These are phyloP conservation scores for Lepidium sativum DNA, from an alignment of 345 rosid genomes.

Conservation along the genomic window DNA sequence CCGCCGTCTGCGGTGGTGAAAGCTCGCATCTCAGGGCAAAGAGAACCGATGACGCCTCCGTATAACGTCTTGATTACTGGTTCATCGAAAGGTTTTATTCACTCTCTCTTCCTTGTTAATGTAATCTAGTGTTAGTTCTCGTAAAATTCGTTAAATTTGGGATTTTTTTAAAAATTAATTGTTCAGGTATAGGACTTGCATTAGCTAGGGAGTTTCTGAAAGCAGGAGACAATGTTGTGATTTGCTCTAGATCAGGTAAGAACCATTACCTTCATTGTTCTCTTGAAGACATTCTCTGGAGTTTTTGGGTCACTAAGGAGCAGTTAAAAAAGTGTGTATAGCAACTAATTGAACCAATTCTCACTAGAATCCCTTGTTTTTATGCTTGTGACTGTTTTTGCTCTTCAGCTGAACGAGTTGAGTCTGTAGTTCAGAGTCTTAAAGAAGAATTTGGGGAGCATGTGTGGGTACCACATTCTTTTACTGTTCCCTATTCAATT, in stretches of 20 bases:
- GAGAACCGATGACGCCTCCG: constrained; percentile 63
- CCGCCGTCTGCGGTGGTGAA: constrained; percentile 10
- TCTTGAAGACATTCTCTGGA: not conserved
- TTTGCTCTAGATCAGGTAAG: constrained; percentile 90
- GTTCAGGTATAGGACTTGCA: constrained; percentile 83
- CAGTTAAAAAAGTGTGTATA: too few relatives aligned
- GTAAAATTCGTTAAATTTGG: not conserved
- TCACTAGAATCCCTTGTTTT: not conserved
- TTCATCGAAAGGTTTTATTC: constrained; percentile 63
- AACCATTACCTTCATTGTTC: not conserved
- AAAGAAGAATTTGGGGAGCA: constrained; percentile 83
- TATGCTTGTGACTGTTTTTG: not conserved
- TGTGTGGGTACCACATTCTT: constrained; percentile 87
- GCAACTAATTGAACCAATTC: not conserved
- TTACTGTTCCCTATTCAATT: constrained; percentile 11
- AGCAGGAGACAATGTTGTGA: constrained; percentile 79
- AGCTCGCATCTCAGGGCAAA: constrained; percentile 28
- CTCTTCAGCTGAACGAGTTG: constrained; percentile 60
- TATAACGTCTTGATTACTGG: too few relatives aligned
- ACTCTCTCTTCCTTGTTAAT: not conserved
- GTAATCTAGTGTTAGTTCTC: not conserved
- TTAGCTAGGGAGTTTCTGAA: constrained; percentile 78
- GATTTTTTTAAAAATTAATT: not conserved
- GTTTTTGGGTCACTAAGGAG: not conserved
- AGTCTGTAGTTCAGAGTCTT: constrained; percentile 52